Base-by-base conservation (phyloP, 345 rosid species). In the Melastoma malabathricum region DNA sequence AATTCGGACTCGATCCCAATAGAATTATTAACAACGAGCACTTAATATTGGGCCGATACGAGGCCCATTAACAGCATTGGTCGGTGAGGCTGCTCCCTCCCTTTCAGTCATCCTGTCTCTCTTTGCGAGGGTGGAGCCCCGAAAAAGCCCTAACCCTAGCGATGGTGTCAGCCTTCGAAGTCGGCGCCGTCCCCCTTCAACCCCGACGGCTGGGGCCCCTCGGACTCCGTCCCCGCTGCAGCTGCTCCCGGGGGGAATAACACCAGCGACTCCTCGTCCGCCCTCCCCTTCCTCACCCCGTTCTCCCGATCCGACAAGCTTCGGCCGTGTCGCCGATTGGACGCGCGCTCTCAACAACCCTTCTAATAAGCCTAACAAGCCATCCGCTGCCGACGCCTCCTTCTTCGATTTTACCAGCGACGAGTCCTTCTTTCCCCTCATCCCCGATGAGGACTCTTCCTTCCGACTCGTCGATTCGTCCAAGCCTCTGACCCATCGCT, bases 301-400 rank as follows among this genome's bases (percentile, higher is more conserved):
- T 87, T 92, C 72, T 92, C 96, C 46, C 93, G 95, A 47, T 79
- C 90, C 4, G 96, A 87, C 1, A 92, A 84, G 58, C 77, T n/a
- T 92, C 1, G 98, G 96, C n/a, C 89, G 96, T 10, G 78, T 92
- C 52, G 95, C 95, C 17, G 98, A 92, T 41, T 92, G 90, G 84
- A 87, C 95, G 1, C 83, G 96, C 3, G 60, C 60, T 47, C 58
- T 75, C 43, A 67, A 62, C 57, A 60, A 69, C 46, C 63, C 63
- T 18, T 54, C 56, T 19, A 49, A 57, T 13, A 70, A 62, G 4
- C 53, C 72, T 4, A 75, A 71, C 34, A 67, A 76, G 0, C 59
- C 71, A 77, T 6, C 10, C 81, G 64, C 94, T 5, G 84, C 83
- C 48, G 95, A 86, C 29, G 93, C 77, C 58, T 75, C 85, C 34